These are phyloP conservation scores for Fusarium dlaminii DNA, from an alignment of 2,329 filamentous ascomycete genomes.

Conservation along the genomic window DNA sequence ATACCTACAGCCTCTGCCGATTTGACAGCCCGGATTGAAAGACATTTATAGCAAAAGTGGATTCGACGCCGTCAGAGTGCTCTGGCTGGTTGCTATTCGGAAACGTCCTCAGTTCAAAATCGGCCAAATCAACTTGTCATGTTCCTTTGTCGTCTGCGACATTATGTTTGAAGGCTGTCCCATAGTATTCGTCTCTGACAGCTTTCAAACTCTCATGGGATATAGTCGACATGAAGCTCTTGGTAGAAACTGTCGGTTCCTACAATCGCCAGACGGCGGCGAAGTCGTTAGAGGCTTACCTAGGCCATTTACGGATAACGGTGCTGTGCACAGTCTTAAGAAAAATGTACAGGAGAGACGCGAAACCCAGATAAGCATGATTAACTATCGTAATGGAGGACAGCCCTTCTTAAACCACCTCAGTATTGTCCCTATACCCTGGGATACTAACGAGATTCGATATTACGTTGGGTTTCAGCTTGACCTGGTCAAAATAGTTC, in stretches of 20 bases:
- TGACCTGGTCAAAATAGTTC: neutral
- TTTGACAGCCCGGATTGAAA: accelerated
- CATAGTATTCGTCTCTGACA: neutral
- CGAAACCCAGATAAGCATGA: neutral
- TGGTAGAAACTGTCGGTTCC: neutral
- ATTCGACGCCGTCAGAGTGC: accelerated
- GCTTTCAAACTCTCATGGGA: neutral
- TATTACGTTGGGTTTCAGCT: neutral
- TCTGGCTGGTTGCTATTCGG: neutral
- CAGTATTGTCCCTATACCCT: neutral
- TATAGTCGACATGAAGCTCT: neutral
- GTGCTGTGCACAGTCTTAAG: neutral
- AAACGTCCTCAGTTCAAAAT: accelerated
- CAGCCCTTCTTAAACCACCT: neutral
- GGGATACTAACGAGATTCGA: neutral
- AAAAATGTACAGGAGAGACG: accelerated
- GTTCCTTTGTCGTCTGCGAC: neutral
- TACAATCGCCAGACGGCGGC: neutral
- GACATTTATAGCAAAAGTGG: neutral
- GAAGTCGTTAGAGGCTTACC: neutral
- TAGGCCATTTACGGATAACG: accelerated
- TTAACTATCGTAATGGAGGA: neutral
- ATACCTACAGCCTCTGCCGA: neutral
- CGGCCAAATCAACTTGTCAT: neutral
- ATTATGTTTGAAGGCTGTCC: neutral